These are phyloP conservation scores for Saussurea involucrata DNA, from an alignment of 129 eudicot species.

Conservation along the genomic window DNA sequence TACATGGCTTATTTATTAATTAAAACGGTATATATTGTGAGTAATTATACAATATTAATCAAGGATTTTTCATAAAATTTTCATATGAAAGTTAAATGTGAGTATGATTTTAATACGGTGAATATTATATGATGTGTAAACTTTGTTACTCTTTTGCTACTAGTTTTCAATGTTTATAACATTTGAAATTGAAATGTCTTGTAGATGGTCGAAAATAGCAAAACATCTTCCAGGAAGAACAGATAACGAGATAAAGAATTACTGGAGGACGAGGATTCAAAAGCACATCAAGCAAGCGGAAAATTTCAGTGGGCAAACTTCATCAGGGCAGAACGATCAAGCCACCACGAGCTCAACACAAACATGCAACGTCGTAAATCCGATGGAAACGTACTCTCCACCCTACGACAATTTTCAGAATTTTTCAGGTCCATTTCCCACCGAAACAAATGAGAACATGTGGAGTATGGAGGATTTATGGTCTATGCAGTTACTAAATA, in stretches of 20 bases:
- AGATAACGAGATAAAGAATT: conserved; percentile 87
- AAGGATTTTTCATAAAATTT: not conserved
- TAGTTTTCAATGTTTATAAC: not conserved
- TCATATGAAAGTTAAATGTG: not conserved
- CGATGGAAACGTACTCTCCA: conserved; percentile 59
- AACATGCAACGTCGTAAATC: conserved; percentile 42
- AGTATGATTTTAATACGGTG: not conserved
- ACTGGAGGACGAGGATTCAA: conserved; percentile 90
- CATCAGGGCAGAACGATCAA: conserved; percentile 39
- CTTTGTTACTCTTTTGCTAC: not conserved
- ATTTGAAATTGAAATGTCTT: not conserved
- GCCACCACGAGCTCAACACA: conserved; percentile 44
- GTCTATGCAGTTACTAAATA: conserved; percentile 79
- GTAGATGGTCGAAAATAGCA: conserved; percentile 94
- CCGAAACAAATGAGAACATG: conserved; percentile 54
- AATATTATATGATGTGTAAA: not conserved
- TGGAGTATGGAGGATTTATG: conserved; percentile 93
- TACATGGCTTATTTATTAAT: not conserved
- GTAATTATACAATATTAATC: not conserved
- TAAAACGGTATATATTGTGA: not conserved
- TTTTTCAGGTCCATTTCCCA: conserved; percentile 47
- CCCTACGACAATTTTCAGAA: conserved; percentile 44
- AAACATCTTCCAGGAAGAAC: conserved; percentile 94
- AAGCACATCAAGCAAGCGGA: conserved; percentile 75
- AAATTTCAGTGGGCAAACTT: conserved; percentile 33